Conservation (phyloP, 2,329 filamentous ascomycete species). For the Verticillium zaregamsianum region DNA sequence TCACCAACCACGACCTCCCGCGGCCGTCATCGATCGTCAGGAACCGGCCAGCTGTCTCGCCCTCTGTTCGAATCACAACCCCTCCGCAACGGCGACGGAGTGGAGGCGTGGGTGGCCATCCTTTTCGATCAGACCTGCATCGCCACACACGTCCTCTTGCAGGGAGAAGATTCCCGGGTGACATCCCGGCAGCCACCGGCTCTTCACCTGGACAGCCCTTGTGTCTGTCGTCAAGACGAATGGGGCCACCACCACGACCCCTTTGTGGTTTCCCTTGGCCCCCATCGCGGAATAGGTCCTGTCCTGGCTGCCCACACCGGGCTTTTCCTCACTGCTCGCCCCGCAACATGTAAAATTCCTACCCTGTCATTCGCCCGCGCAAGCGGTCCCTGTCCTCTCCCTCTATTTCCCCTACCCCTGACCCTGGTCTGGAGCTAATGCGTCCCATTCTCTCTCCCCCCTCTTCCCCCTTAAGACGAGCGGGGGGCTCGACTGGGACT, state of each 20-base stretch:
- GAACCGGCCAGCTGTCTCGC: neutral
- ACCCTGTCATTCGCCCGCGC: constrained; percentile 7
- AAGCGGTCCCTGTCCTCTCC: constrained; percentile 11
- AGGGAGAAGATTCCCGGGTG: neutral
- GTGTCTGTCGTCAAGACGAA: constrained; percentile 8
- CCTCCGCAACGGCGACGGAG: neutral
- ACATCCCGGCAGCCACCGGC: neutral
- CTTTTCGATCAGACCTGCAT: neutral
- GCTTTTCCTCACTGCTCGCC: neutral
- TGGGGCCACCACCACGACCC: constrained; percentile 11
- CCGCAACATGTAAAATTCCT: neutral
- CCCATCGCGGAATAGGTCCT: neutral
- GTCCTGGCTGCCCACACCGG: neutral
- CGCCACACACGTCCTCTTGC: neutral
- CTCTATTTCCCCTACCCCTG: constrained; percentile 4
- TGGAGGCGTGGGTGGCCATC: neutral
- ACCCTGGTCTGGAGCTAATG: constrained; percentile 8
- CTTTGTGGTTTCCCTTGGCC: neutral
- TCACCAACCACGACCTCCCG: neutral
- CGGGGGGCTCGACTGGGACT: neutral
- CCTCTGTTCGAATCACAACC: neutral
- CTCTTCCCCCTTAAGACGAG: neutral
- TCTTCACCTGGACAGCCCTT: neutral
- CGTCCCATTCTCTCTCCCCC: constrained; percentile 1
- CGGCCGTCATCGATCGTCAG: constrained; percentile 1